Percentiles rank a stretch among this genome's conserved stretches.
Conservation (phyloP, 2,329 filamentous ascomycete genomes). For the Paracoccidioides brasiliensis region DNA sequence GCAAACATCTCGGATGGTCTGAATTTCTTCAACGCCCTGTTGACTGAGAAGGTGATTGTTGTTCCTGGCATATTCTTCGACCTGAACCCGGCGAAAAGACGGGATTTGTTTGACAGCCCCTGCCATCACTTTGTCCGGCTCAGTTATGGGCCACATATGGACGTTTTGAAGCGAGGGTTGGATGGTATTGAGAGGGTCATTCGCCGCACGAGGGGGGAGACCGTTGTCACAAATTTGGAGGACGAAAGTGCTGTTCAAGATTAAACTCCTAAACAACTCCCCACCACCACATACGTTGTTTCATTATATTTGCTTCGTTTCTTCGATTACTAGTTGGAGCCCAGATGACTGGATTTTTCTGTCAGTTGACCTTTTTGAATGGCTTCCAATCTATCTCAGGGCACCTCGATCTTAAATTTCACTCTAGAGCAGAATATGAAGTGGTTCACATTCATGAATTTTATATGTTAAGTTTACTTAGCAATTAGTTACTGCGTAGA, state of each 20-base stretch:
- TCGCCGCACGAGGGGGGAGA: conserved; percentile 30
- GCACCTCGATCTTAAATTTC: background rate
- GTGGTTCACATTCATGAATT: no score
- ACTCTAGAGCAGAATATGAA: no score
- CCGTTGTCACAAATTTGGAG: conserved; percentile 16
- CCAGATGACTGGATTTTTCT: background rate
- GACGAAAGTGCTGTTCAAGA: conserved; percentile 28
- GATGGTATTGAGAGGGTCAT: conserved; percentile 77
- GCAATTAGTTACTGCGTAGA: no score
- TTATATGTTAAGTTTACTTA: no score
- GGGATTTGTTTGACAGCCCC: conserved; percentile 86
- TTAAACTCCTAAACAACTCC: background rate
- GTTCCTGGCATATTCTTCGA: conserved; percentile 98
- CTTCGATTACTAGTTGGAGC: background rate
- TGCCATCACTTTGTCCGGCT: conserved; percentile 86
- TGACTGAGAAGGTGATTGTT: conserved; percentile 90
- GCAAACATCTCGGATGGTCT: conserved; percentile 77
- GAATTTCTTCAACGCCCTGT: conserved; percentile 91
- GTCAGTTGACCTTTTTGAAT: background rate
- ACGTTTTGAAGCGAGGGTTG: conserved; percentile 61
- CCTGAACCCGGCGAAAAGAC: conserved; percentile 74
- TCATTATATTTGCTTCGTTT: conserved; percentile 1
- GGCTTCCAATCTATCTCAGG: background rate
- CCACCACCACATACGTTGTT: background rate
- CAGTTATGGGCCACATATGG: conserved; percentile 73